Conservation (phyloP, 768 basidiomycete species). For the Brasilioporus rufonigricans region DNA sequence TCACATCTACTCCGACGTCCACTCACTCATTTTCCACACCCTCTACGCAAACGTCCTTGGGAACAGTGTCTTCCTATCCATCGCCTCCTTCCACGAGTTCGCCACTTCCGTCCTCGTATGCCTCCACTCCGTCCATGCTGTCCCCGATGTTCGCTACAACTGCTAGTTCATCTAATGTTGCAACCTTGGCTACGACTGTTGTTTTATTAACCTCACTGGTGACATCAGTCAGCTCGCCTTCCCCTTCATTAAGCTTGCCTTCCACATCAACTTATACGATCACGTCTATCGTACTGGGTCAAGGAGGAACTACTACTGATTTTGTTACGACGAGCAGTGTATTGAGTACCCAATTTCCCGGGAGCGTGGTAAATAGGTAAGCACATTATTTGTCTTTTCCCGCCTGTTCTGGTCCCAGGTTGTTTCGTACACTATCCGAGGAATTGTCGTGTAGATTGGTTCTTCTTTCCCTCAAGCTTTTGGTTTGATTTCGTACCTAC, state of each 20-base stretch:
- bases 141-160: neutral
- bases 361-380: constrained; percentile 11
- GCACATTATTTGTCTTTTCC: constrained; percentile 1
- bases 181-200: constrained; percentile 9
- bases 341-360: constrained; percentile 23
- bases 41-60: neutral
- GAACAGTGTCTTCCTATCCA: neutral
- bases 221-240: neutral
- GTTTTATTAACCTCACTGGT: constrained; percentile 16
- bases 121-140: neutral
- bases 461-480: constrained; percentile 1
- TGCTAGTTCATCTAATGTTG: neutral
- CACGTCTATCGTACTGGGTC: constrained; percentile 16
- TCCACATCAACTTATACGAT: constrained; percentile 20
- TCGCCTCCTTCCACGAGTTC: neutral
- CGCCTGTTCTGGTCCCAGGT: neutral
- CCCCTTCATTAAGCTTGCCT: neutral
- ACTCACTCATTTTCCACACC: neutral
- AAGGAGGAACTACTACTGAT: constrained; percentile 13
- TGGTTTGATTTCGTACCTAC: neutral
- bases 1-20: neutral
- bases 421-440: constrained; percentile 8
- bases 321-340: constrained; percentile 20
- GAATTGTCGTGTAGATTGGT: constrained; percentile 7
- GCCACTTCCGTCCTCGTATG: neutral